A percentile compares a stretch with the other conserved stretches of the same genome.
Conservation (phyloP, 352 stramenopile genomes). For the Globisporangium nunn region DNA sequence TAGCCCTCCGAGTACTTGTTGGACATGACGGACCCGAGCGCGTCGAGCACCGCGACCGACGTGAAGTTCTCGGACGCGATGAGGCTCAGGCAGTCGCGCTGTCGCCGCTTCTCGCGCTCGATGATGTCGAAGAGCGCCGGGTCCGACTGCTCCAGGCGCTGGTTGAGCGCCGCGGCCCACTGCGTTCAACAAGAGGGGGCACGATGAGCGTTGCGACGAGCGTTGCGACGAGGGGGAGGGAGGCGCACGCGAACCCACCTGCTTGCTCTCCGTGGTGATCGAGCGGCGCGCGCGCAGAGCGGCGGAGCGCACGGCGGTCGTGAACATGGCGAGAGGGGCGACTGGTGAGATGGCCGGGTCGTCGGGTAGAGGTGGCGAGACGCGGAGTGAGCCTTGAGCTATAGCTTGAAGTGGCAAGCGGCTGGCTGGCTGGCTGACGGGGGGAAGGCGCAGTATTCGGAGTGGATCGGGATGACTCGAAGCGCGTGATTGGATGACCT, state of each 20-base stretch:
- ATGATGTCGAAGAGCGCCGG: constrained; percentile 93
- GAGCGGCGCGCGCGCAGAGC: constrained; percentile 17
- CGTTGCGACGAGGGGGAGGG: no score
- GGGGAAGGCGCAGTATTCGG: no score
- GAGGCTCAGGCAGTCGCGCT: constrained; percentile 96
- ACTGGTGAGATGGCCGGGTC: neutral
- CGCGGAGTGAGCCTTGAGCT: neutral
- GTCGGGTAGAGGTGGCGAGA: neutral
- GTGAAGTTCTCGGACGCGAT: constrained; percentile 99
- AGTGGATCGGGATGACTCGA: neutral
- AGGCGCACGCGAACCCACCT: constrained; percentile 10
- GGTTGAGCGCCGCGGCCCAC: constrained; percentile 85
- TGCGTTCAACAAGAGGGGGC: constrained; percentile 3
- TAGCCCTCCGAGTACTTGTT: constrained; percentile 99
- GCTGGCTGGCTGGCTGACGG: no score
- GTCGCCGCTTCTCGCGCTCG: constrained; percentile 96
- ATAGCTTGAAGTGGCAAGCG: neutral
- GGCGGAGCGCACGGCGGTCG: constrained; percentile 4
- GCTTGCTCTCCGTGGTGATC: constrained; percentile 43
- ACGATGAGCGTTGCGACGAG: neutral
- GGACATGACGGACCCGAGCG: constrained; percentile 96
- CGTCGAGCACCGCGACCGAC: constrained; percentile 95
- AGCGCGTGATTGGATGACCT: neutral
- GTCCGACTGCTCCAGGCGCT: constrained; percentile 84
- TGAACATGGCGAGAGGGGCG: constrained; percentile 9